These are phyloP conservation scores for Krasilnikovozyma curviuscula DNA, from an alignment of 768 basidiomycete genomes.

Conservation along the genomic window DNA sequence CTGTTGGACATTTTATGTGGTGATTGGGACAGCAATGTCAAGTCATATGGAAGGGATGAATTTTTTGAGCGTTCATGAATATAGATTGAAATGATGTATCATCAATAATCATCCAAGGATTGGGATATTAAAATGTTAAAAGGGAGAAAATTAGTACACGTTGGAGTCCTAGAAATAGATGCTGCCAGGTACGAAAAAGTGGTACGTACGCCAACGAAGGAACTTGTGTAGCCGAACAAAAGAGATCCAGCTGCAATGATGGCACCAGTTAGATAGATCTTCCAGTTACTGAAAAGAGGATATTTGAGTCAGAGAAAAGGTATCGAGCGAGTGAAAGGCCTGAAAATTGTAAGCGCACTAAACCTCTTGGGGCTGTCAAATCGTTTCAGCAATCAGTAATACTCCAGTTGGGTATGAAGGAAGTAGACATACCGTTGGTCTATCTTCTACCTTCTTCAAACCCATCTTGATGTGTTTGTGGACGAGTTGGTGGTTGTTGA, in stretches of 20 bases:
- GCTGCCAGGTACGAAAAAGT: not conserved
- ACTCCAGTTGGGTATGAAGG: no score
- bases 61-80: not conserved
- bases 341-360: no score
- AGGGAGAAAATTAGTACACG: not conserved
- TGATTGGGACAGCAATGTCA: no score
- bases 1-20: no score
- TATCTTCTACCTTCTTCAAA: no score
- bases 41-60: not conserved
- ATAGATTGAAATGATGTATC: constrained; percentile 1
- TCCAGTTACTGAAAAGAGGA: not conserved
- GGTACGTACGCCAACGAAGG: not conserved
- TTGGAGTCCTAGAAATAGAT: not conserved
- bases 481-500: no score
- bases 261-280: constrained; percentile 6
- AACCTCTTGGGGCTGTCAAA: no score
- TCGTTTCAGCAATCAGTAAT: no score
- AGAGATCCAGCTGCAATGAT: constrained; percentile 3
- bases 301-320: no score
- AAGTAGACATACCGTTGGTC: no score
- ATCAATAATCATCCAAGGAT: not conserved
- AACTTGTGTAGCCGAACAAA: constrained; percentile 2
- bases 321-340: no score
- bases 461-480: no score
- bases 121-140: not conserved